Base-by-base conservation (phyloP, 257 asterid genomes). In the Solanum gracilifrons region DNA sequence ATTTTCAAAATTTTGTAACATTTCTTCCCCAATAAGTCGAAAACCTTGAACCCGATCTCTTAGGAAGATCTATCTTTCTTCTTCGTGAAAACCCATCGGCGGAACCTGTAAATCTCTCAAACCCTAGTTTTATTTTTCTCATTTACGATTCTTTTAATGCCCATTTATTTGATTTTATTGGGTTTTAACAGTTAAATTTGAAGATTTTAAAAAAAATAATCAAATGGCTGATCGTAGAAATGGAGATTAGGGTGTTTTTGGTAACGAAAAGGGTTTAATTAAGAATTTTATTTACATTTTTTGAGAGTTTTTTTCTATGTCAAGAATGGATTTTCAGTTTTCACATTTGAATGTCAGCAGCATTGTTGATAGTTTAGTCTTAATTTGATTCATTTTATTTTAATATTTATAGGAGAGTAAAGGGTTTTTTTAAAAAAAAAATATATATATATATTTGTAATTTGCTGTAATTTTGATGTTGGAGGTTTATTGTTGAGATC, bases 91-190 rank as follows among this genome's bases (percentile, higher is more conserved):
- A 58, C 33, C 87, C 60, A 84, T 88, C 88, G 73, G 86, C 83
- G 80, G 74, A 86, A 83, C 89, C 68, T 79, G 93, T 88, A 84
- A 90, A 92, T 89, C 69, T 82, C 87, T 85, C 90, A 85, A 92
- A 91, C 92, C 91, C 93, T 91, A 90, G 87, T 43, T 89, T 86
- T 86, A 39, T 74, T 60, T 10, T 4, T 1, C 39, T 20, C 21
- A 74, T 73, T 6, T 58, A 32, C 39, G 31, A 31, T 64, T 23
- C 5, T 35, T 73, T 21, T 4, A 20, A 73, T 73, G 46, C 18
- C 9, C 2, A 18, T 73, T 73, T 35, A 33, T 33, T 73, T 20
- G 3, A 6, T 20, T 48, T 48, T 80, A 1, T 5, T 6, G 33
- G 37, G 43, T 5, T 46, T 48, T 10, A 48, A 31, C 43, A 18